Evolutionary conservation across 129 eudicot genomes (phyloP), one percentile per base, ranked within the genome.

Genomic region (Smallanthus sonchifolius): DNA sequence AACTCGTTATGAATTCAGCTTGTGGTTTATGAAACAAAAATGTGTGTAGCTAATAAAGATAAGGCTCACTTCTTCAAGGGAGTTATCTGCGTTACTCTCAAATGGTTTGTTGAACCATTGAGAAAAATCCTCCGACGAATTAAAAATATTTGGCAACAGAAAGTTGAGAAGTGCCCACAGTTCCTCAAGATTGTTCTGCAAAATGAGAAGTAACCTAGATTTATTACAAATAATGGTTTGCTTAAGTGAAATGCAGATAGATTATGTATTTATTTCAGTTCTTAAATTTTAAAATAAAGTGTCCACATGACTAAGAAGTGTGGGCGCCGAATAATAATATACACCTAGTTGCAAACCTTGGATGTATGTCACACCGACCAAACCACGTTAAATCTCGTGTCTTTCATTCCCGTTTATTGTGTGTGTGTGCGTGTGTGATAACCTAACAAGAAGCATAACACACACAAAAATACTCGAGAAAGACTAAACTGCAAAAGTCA

Each of bases 101-200:
- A 94, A 90, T 20, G 97, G 98, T 81, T 94, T 94, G 81, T 94
- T 94, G 81, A 94, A 94, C 98, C 98, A 94, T 69, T 94, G 98
- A 72, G 98, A 90, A 79, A 90, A 94, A 87, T 94, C 98, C 42
- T 90, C 97, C 1, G 98, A 84, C 19, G 98, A 94, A 77, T 94
- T 94, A 67, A 94, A 94, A 51, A 94, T 94, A 80, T 94, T 91
- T 77, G 97, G 98, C 87, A 94, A 74, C 84, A 94, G 82, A 77
- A 94, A 94, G 86, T 94, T 94, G 61, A 94, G 98, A 76, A 94
- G 86, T 17, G 98, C 98, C 98, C 98, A 94, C 34, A 94, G 86
- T 74, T 94, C 98, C 86, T 94, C 98, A 64, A 90, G 97, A 86
- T 88, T 94, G 81, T 94, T 94, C 97, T 94, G 83, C 88, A 81